These are phyloP conservation scores for Candida tropicalis DNA, from an alignment of 1,139 yeast species.

Conservation along the genomic window DNA sequence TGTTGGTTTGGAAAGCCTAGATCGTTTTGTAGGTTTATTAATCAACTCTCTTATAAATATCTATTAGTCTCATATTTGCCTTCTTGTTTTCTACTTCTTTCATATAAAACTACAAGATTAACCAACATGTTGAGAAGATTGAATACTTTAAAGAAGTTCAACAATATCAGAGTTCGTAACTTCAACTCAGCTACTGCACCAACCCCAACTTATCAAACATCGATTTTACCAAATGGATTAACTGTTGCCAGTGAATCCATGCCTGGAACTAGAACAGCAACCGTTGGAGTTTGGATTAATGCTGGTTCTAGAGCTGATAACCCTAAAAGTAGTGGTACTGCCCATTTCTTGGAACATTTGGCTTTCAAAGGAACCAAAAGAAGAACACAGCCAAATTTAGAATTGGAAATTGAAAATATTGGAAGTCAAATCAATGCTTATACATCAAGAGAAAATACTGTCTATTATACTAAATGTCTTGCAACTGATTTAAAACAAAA, in stretches of 20 bases:
- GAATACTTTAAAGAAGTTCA: constrained; percentile 4
- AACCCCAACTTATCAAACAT: constrained; percentile 28
- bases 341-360: constrained; percentile 93
- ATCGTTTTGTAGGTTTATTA: too few species aligned
- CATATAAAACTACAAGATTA: not conserved
- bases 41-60: too few species aligned
- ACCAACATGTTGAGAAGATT: constrained; percentile 13
- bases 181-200: constrained; percentile 15
- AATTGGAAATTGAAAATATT: constrained; percentile 90
- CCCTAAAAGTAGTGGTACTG: constrained; percentile 85
- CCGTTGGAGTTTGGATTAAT: constrained; percentile 97
- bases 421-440: constrained; percentile 98
- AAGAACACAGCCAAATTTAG: constrained; percentile 83
- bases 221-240: constrained; percentile 63
- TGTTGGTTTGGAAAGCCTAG: too few species aligned
- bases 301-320: constrained; percentile 98
- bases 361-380: constrained; percentile 92
- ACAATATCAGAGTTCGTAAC: constrained; percentile 6
- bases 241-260: constrained; percentile 90
- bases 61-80: not conserved
- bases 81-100: not conserved
- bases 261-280: constrained; percentile 91
- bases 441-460: constrained; percentile 96
- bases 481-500: constrained; percentile 80
- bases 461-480: constrained; percentile 89